These are phyloP conservation scores for Xylaria telfairii DNA, from an alignment of 495 filamentous ascomycete genomes.

Conservation along the genomic window DNA sequence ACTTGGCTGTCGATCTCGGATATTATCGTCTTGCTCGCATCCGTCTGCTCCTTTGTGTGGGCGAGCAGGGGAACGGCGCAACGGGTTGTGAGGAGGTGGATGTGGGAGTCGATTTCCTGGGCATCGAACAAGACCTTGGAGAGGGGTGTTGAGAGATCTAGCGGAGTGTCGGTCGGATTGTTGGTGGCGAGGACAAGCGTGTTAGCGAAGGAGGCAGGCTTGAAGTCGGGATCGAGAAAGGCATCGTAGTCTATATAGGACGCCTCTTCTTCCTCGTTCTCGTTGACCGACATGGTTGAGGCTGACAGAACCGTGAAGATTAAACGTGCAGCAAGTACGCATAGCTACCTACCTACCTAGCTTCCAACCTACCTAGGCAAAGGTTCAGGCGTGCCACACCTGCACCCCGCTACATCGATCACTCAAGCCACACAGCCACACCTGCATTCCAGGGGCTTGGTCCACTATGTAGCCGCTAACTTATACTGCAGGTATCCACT, in stretches of 20 bases:
- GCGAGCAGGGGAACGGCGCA: slow-evolving; percentile 83
- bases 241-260: slow-evolving; percentile 98
- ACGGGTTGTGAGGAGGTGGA: slow-evolving; percentile 84
- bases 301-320: background rate
- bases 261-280: slow-evolving; percentile 58
- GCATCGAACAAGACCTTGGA: slow-evolving; percentile 95
- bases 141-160: slow-evolving; percentile 92
- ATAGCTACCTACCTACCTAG: too few relatives aligned
- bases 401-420: slow-evolving; percentile 1
- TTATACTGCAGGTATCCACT: background rate
- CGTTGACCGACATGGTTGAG: slow-evolving; percentile 37
- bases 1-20: slow-evolving; percentile 77
- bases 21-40: slow-evolving; percentile 71
- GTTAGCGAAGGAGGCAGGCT: slow-evolving; percentile 81
- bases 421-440: slow-evolving; percentile 21
- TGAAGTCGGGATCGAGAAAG: slow-evolving; percentile 86
- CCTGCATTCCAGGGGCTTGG: background rate
- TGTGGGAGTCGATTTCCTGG: slow-evolving; percentile 96
- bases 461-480: background rate
- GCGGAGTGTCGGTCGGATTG: slow-evolving; percentile 84
- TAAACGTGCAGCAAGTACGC: background rate
- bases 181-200: slow-evolving; percentile 87
- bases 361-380: background rate
- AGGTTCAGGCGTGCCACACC: background rate
- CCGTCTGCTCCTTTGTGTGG: slow-evolving; percentile 74